phyloP scores from a whole-genome alignment of 331 rosid genomes.

The Saraca asoca region DNA sequence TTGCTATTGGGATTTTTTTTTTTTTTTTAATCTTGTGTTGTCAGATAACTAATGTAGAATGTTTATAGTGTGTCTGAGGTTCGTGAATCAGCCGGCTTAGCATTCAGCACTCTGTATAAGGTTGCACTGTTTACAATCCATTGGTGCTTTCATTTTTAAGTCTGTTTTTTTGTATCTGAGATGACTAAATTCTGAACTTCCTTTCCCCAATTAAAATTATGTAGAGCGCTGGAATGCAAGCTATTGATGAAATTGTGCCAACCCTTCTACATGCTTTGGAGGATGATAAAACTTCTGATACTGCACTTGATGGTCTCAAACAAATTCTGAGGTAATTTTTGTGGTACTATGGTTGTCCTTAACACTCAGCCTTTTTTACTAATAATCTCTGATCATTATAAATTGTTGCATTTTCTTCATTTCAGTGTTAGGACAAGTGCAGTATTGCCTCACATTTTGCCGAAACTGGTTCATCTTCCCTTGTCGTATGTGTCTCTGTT shows the following conservation, averaged over 20 bases:
- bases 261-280: constrained; percentile 94
- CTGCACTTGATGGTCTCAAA: constrained; percentile 97
- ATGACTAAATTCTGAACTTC: constrained; percentile 16
- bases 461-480: constrained; percentile 90
- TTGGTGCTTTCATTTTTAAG: constrained; percentile 8
- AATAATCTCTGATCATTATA: constrained; percentile 24
- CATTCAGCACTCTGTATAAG: constrained; percentile 96
- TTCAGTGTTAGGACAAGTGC: constrained; percentile 86
- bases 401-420: constrained; percentile 32
- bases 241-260: constrained; percentile 94
- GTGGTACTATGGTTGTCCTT: constrained; percentile 11
- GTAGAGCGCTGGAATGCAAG: constrained; percentile 98
- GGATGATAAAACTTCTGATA: constrained; percentile 84
- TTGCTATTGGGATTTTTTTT: constrained; percentile 22
- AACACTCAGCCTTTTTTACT: neutral
- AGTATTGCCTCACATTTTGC: constrained; percentile 92
- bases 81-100: constrained; percentile 89
- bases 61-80: constrained; percentile 72
- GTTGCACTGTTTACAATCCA: constrained; percentile 37
- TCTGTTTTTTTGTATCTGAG: constrained; percentile 1
- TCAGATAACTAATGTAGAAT: constrained; percentile 27
- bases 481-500: constrained; percentile 64
- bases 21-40: neutral
- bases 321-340: constrained; percentile 82
- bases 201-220: constrained; percentile 5